phyloP scores from a whole-genome alignment of 495 filamentous ascomycete genomes.

The Peziza echinospora region DNA sequence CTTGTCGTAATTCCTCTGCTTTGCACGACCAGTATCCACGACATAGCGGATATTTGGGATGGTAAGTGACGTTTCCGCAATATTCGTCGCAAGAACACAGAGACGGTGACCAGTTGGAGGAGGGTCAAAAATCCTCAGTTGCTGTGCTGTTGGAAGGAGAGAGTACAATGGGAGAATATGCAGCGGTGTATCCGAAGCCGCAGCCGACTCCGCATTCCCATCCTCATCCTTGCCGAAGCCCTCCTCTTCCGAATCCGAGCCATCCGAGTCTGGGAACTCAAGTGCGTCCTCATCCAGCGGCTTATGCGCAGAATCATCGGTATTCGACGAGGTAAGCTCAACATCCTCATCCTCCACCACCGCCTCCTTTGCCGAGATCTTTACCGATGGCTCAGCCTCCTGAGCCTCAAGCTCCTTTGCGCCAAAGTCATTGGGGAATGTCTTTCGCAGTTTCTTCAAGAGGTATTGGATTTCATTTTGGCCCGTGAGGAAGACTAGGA shows the following conservation, averaged over 20 bases:
- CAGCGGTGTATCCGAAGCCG: conserved; percentile 25
- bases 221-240: conserved; percentile 29
- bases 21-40: conserved; percentile 79
- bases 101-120: conserved; percentile 67
- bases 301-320: conserved; percentile 22
- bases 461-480: conserved; percentile 73
- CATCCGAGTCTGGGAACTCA: conserved; percentile 26
- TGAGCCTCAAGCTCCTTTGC: conserved; percentile 24
- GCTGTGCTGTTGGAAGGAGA: conserved; percentile 77
- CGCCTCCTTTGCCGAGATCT: conserved; percentile 53
- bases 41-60: conserved; percentile 94
- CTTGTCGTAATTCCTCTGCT: conserved; percentile 71
- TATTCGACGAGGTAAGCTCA: conserved; percentile 36
- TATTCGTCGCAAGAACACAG: conserved; percentile 86
- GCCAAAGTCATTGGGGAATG: conserved; percentile 33
- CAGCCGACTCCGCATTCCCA: conserved; percentile 22
- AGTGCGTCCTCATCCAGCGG: conserved; percentile 22
- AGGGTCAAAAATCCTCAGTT: conserved; percentile 77
- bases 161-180: conserved; percentile 87
- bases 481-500: conserved; percentile 90
- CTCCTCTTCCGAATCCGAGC: conserved; percentile 33
- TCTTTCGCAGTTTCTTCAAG: conserved; percentile 50
- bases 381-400: conserved; percentile 38
- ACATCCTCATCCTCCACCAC: conserved; percentile 73
- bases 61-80: conserved; percentile 89